Evolutionary conservation across 805 yeast species (phyloP), one percentile per base, ranked within the genome.

Genomic region (Candida dajiaensis): DNA sequence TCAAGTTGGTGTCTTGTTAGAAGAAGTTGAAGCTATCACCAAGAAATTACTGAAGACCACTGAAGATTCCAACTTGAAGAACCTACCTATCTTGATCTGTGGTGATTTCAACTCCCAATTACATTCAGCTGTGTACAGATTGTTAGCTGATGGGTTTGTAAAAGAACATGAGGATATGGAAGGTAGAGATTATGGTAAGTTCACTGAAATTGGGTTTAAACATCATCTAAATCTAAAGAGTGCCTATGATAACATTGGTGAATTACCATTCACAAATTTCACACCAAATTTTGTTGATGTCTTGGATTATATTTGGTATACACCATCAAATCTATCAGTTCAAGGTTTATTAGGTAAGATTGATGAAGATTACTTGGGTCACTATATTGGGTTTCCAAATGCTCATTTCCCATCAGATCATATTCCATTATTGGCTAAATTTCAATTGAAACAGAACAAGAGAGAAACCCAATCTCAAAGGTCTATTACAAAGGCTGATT

Each of bases 331-430:
- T n/a, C 71, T 94, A 51, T 78, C 83, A 47, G 96, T 94, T 9
- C 81, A 81, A 55, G 97, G 97, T 9, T 69, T 94, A 57, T 70
- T 92, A 45, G 98, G 97, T 23, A 80, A 81, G 56, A 79, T 90
- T 38, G 97, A 92, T 63, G 74, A 74, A 40, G 85, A 84, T 4
- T 94, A 94, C 63, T 74, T 83, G 41, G 70, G 77, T 46, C 82
- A 82, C 54, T 81, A 81, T 50, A 84, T 94, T 62, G 99, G 98
- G 8, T 81, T 94, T 66, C 99, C 99, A 19, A 88, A 88, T 61
- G 88, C 89, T 20, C 87, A 89, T 63, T 85, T 84, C 70, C 97
- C 98, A 21, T 87, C 96, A 42, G 98, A 92, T 66, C 98, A 92
- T 68, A 78, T 92, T 58, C 90, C 97, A n/a, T 70, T 92, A 51